Conservation (phyloP, 352 stramenopile species). For the Hyphochytrium catenoides region DNA sequence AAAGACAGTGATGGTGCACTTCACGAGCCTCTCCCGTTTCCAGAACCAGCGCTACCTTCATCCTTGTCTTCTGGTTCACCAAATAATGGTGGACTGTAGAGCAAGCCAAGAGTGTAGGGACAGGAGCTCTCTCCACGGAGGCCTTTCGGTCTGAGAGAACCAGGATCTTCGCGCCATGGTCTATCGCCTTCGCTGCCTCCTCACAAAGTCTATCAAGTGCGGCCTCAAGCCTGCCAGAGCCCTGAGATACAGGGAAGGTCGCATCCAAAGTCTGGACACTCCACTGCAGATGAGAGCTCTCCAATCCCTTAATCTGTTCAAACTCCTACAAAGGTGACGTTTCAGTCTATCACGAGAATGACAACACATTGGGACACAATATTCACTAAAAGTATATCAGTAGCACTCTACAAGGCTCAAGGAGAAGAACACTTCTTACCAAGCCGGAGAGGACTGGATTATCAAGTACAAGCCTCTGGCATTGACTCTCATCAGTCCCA, state of each 20-base stretch:
- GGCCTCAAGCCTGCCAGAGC: conserved; percentile 20
- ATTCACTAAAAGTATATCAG: conserved; percentile 47
- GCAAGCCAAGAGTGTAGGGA: conserved; percentile 41
- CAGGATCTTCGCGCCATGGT: conserved; percentile 29
- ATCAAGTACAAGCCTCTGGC: conserved; percentile 24
- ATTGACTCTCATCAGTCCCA: conserved; percentile 28
- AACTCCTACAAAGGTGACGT: conserved; percentile 21
- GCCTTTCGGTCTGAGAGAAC: conserved; percentile 33
- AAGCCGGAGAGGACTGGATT: conserved; percentile 8
- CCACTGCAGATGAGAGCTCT: conserved; percentile 12
- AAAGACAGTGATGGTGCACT: conserved; percentile 51
- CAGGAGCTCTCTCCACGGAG: conserved; percentile 27
- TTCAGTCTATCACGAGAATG: conserved; percentile 27
- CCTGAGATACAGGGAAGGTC: conserved; percentile 13
- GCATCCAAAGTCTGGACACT: conserved; percentile 15
- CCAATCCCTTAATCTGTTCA: conserved; percentile 24
- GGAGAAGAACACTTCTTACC: conserved; percentile 1
- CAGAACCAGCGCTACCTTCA: conserved; percentile 39
- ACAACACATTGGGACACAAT: conserved; percentile 42
- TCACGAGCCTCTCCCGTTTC: conserved; percentile 53
- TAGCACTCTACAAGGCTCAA: conserved; percentile 14
- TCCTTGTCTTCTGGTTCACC: conserved; percentile 44
- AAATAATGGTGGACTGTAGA: conserved; percentile 52
- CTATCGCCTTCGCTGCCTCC: conserved; percentile 26
- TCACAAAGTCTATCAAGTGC: conserved; percentile 33